These are phyloP conservation scores for Ogataea hybrid DNA, from an alignment of 1,139 yeast genomes.

Conservation along the genomic window DNA sequence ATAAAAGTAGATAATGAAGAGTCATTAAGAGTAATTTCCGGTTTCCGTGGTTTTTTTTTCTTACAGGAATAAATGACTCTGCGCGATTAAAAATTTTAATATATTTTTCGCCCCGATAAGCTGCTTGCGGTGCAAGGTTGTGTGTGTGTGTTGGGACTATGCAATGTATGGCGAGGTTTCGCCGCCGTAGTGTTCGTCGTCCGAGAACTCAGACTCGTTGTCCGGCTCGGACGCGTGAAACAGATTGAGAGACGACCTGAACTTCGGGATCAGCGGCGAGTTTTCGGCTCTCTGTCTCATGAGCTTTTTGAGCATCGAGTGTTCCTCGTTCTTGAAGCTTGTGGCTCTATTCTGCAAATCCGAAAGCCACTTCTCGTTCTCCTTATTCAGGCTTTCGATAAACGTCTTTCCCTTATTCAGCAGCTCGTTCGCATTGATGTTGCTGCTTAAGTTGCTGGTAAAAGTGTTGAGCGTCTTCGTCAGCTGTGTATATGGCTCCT, in stretches of 20 bases:
- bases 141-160: background rate
- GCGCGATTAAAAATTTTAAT: conserved; percentile 5
- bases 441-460: conserved; percentile 23
- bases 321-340: conserved; percentile 9
- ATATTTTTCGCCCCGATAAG: background rate
- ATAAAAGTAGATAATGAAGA: conserved; percentile 3
- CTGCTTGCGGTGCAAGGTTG: conserved; percentile 4
- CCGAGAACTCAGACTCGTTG: conserved; percentile 9
- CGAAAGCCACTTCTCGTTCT: conserved; percentile 24
- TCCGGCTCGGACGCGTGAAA: conserved; percentile 1
- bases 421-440: conserved; percentile 21
- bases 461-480: conserved; percentile 23
- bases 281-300: background rate
- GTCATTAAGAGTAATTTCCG: background rate
- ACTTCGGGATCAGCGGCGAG: background rate
- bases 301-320: conserved; percentile 5
- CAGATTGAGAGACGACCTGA: conserved; percentile 9
- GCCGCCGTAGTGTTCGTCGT: conserved; percentile 26
- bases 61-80: conserved; percentile 2
- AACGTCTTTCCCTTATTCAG: conserved; percentile 24
- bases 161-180: conserved; percentile 8
- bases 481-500: conserved; percentile 9
- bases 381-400: conserved; percentile 24
- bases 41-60: conserved; percentile 5
- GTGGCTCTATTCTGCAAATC: conserved; percentile 18